phyloP scores from a whole-genome alignment of 2,329 filamentous ascomycete species.

The Xylaria digitata region DNA sequence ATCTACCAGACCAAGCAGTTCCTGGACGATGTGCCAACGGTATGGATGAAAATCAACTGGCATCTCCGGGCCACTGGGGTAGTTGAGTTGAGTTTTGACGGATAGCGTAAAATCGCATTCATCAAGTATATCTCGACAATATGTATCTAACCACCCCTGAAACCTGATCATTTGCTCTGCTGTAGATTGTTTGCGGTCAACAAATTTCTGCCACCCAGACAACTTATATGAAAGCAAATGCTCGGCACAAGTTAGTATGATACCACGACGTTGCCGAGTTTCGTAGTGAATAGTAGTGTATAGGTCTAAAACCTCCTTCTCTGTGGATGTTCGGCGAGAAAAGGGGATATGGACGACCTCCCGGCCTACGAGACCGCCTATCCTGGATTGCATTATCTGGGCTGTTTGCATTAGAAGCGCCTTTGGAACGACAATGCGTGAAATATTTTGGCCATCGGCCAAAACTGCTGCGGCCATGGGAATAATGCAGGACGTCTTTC shows the following conservation, averaged over 20 bases:
- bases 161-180: constrained; percentile 61
- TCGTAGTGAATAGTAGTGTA: constrained; percentile 55
- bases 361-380: constrained; percentile 67
- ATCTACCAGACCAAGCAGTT: constrained; percentile 56
- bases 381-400: constrained; percentile 63
- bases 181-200: constrained; percentile 56
- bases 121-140: constrained; percentile 71
- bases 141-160: constrained; percentile 61
- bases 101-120: constrained; percentile 70
- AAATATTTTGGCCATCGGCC: constrained; percentile 59
- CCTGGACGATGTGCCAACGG: constrained; percentile 61
- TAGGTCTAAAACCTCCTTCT: constrained; percentile 47
- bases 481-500: constrained; percentile 70
- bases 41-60: constrained; percentile 64
- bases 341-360: constrained; percentile 68
- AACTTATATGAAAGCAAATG: constrained; percentile 73
- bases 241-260: constrained; percentile 72
- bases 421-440: constrained; percentile 68
- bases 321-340: constrained; percentile 61
- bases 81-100: constrained; percentile 67
- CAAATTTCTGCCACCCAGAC: constrained; percentile 67
- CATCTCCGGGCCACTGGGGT: constrained; percentile 62
- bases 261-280: constrained; percentile 56
- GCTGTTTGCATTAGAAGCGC: constrained; percentile 68
- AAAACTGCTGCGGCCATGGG: constrained; percentile 62